phyloP scores from a whole-genome alignment of 768 basidiomycete genomes.

The Scleroderma citrinum region DNA sequence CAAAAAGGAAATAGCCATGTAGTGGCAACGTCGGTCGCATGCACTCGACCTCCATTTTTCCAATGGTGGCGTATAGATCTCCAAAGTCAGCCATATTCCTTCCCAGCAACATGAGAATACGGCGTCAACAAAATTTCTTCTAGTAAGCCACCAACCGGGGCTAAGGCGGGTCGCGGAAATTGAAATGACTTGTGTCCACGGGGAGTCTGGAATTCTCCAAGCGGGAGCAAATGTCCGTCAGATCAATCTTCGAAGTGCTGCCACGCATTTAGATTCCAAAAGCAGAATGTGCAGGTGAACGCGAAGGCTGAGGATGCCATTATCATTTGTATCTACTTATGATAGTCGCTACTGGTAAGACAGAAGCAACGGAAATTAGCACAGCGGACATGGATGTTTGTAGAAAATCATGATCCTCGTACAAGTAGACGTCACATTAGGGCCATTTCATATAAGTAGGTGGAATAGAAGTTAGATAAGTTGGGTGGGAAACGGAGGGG shows the following conservation, averaged over 20 bases:
- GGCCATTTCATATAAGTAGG: constrained; percentile 13
- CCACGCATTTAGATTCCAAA: not conserved
- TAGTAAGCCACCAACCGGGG: not conserved
- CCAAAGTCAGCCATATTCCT: not conserved
- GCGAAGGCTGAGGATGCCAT: constrained; percentile 2
- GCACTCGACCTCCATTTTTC: too few relatives aligned
- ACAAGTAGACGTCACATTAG: constrained; percentile 3
- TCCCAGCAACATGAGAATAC: not conserved
- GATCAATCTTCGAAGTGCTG: not conserved
- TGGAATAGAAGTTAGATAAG: constrained; percentile 14
- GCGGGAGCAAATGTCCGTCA: too few relatives aligned
- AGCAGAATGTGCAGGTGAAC: not conserved
- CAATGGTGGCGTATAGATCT: too few relatives aligned
- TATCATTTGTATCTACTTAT: constrained; percentile 13
- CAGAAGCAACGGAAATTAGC: constrained; percentile 16
- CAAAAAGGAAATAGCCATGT: too few relatives aligned
- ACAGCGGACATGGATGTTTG: constrained; percentile 10
- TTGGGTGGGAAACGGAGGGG: constrained; percentile 5
- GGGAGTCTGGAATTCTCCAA: too few relatives aligned
- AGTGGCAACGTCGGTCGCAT: too few relatives aligned
- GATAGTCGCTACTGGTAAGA: constrained; percentile 9
- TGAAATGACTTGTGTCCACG: too few relatives aligned
- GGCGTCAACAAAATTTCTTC: not conserved
- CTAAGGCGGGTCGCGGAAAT: not conserved
- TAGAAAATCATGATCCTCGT: constrained; percentile 19